A percentile compares a stretch with the other conserved stretches of the same genome.
These are phyloP conservation scores for Arthrobotrys sphaeroides DNA, from an alignment of 2,329 filamentous ascomycete genomes.

Conservation along the genomic window DNA sequence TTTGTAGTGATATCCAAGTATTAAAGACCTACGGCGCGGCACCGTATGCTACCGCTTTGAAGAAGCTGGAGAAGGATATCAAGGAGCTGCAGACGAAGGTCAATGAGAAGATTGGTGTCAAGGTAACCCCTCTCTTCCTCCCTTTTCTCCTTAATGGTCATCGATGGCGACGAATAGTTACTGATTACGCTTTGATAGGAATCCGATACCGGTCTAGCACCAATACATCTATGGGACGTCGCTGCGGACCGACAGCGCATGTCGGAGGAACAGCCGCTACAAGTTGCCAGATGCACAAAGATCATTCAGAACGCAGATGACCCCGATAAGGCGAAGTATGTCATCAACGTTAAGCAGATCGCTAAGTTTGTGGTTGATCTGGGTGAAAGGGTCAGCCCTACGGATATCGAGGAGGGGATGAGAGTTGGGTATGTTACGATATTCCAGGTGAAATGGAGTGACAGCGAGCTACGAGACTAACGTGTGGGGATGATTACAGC, in stretches of 20 bases:
- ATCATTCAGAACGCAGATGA: conserved; percentile 98
- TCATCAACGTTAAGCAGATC: conserved; percentile 99
- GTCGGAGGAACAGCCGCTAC: conserved; percentile 96
- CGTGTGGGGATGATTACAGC: conserved; percentile 60
- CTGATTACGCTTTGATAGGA: conserved; percentile 68
- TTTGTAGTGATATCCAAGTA: conserved; percentile 90
- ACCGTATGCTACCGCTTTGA: conserved; percentile 90
- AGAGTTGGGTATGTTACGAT: conserved; percentile 75
- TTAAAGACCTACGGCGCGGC: conserved; percentile 98
- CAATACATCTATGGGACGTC: conserved; percentile 98
- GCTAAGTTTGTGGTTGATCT: conserved; percentile 99
- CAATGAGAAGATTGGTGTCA: conserved; percentile 96
- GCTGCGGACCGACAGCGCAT: conserved; percentile 98
- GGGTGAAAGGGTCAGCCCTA: conserved; percentile 94
- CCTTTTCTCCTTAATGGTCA: background rate
- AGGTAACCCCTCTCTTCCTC: conserved; percentile 64
- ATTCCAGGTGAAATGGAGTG: background rate
- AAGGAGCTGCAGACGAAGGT: conserved; percentile 98
- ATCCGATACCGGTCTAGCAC: conserved; percentile 97
- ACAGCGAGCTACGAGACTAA: background rate
- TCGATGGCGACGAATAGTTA: background rate
- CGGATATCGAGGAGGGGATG: conserved; percentile 99
- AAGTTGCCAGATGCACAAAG: conserved; percentile 98
- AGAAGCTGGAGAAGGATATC: conserved; percentile 98
- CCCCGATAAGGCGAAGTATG: conserved; percentile 98